A percentile compares a stretch with the other conserved stretches of the same genome.
These are phyloP conservation scores for Hypoxylon sp. DNA, from an alignment of 2,329 filamentous ascomycete species.

Conservation along the genomic window DNA sequence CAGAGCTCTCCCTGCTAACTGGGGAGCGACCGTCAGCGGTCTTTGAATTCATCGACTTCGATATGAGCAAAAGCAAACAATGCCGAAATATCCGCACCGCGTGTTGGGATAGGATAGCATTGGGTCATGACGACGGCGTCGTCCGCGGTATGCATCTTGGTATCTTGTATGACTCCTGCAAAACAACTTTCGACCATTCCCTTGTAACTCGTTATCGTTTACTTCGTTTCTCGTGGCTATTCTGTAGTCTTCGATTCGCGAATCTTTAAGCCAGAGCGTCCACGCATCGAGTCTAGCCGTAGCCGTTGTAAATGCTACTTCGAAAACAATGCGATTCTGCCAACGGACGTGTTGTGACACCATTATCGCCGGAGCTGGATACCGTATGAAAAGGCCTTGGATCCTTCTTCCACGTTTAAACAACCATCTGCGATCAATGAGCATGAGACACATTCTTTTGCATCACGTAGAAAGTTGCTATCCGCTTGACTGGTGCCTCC, in stretches of 20 bases:
- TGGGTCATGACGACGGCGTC: conserved; percentile 2
- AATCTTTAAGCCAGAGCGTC: background rate
- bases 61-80: background rate
- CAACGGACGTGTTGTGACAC: no score
- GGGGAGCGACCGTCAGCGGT: background rate
- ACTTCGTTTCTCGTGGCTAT: conserved; percentile 6
- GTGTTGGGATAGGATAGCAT: background rate
- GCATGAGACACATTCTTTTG: no score
- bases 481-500: no score
- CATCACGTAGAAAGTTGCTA: no score
- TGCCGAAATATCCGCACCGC: background rate
- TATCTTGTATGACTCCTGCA: conserved; percentile 21
- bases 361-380: no score
- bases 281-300: no score
- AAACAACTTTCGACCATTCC: conserved; percentile 2
- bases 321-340: no score
- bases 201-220: conserved; percentile 20
- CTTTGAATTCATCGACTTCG: conserved; percentile 1
- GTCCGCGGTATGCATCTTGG: conserved; percentile 7
- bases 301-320: no score
- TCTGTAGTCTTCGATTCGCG: background rate
- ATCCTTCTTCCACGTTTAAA: no score
- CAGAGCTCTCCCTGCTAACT: background rate
- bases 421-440: no score
- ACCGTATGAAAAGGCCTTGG: no score